Evolutionary conservation across 495 filamentous ascomycete species (phyloP), one percentile per base, ranked within the genome.

Genomic region (Pseudevernia furfuracea): DNA sequence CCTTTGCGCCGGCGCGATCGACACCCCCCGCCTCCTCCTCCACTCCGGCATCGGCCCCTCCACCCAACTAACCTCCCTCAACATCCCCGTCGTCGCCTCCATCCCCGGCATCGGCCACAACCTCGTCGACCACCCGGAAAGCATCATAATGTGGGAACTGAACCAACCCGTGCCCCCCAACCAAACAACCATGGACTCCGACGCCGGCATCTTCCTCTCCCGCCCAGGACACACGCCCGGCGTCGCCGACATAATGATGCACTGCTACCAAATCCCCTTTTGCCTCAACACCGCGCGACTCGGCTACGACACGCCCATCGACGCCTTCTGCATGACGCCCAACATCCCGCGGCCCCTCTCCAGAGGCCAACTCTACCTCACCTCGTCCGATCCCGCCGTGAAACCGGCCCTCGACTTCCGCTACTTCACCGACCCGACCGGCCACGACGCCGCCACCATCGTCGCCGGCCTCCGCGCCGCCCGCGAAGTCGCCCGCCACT

Each of bases 261-360:
- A 94, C 76, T 92, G 89, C 80, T 92, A 92, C 75, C 90, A 94
- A 74, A 91, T 91, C 62, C 89, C 89, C 39, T 91, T 91, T 75
- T 87, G 84, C 48, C 80, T 88, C 63, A 88, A 88, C 77, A 88
- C 83, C 58, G 73, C 76, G 8, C 81, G 89, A n/a, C 78, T 93
- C 10, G 89, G 89, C 53, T 92, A 92, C 69, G 82, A 89, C 69
- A 79, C 77, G 23, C 87, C 88, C 37, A 77, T 86, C 38, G 84
- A 92, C 70, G 89, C 89, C 61, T 94, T 94, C 76, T 92, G 89
- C 82, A 92, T 94, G 89, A 92, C 89, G 58, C 90, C 90, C 66
- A 94, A 94, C 75, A 94, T 92, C 68, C 90, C 90, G 10, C 86
- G 89, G 7, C 87, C 90, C 23, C 82, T 87, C n/a, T 89, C 85